phyloP scores from a whole-genome alignment of 2,329 filamentous ascomycete genomes.

The Fusarium sp. region DNA sequence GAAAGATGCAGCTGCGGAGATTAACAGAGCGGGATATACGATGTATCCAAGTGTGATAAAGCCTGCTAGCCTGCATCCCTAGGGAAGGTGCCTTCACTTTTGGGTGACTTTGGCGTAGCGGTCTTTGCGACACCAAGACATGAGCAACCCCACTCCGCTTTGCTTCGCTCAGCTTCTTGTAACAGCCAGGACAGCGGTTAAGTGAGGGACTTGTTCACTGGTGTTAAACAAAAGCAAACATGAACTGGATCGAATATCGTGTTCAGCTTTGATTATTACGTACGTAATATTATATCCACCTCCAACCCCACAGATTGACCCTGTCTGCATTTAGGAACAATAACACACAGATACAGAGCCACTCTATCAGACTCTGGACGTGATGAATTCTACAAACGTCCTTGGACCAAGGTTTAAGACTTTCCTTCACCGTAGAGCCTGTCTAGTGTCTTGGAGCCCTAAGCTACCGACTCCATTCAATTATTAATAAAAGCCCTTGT shows the following conservation, averaged over 20 bases:
- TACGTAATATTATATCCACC: not conserved
- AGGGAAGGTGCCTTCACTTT: no score
- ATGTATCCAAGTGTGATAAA: no score
- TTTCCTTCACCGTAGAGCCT: no score
- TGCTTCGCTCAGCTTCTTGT: constrained; percentile 21
- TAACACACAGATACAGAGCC: constrained; percentile 6
- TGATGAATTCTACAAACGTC: no score
- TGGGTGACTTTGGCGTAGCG: no score
- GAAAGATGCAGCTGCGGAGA: constrained; percentile 17
- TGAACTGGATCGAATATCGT: not conserved
- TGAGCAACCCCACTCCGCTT: not conserved
- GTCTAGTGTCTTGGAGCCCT: no score
- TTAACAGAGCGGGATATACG: constrained; percentile 13
- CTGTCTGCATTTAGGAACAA: constrained; percentile 26
- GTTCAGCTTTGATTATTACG: not conserved
- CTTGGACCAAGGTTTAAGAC: no score
- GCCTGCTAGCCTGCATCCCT: no score
- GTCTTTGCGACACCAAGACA: no score
- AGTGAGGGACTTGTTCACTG: not conserved
- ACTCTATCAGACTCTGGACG: no score
- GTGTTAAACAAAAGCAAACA: constrained; percentile 21
- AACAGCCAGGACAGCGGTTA: not conserved
- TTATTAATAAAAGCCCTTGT: no score
- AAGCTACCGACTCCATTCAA: no score
- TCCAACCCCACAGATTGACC: constrained; percentile 10